phyloP scores from a whole-genome alignment of 768 basidiomycete genomes.

The Tephrocybe rancida region DNA sequence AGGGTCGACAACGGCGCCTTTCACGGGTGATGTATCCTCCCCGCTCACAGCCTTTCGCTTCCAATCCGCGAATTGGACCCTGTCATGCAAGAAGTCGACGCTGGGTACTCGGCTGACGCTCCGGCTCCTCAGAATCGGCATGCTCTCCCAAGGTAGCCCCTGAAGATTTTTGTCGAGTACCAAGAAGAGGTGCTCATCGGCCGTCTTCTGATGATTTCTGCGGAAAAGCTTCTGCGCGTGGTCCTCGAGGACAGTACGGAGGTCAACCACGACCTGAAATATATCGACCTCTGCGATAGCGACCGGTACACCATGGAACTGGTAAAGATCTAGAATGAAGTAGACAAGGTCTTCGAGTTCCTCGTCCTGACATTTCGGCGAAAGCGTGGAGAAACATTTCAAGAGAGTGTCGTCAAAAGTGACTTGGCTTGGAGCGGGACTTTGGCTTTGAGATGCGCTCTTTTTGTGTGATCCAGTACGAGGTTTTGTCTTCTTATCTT shows the following conservation, averaged over 20 bases:
- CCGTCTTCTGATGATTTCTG: slow-evolving; percentile 24
- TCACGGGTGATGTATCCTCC: slow-evolving; percentile 26
- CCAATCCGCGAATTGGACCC: slow-evolving; percentile 63
- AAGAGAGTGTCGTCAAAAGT: slow-evolving; percentile 76
- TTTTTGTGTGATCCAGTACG: slow-evolving; percentile 36
- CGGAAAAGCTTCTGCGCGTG: slow-evolving; percentile 43
- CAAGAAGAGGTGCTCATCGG: slow-evolving; percentile 81
- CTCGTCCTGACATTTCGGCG: slow-evolving; percentile 84
- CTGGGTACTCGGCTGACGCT: slow-evolving; percentile 95
- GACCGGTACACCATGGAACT: slow-evolving; percentile 88
- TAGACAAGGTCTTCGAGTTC: slow-evolving; percentile 95
- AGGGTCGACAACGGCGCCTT: slow-evolving; percentile 62
- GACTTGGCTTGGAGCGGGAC: slow-evolving; percentile 42
- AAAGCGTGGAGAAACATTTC: slow-evolving; percentile 82
- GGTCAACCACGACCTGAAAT: slow-evolving; percentile 85
- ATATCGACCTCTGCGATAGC: slow-evolving; percentile 92
- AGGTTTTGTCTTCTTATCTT: slow-evolving; percentile 62
- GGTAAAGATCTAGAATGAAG: slow-evolving; percentile 92
- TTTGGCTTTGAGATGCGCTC: slow-evolving; percentile 31
- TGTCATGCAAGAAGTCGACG: slow-evolving; percentile 84
- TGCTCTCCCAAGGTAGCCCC: slow-evolving; percentile 93
- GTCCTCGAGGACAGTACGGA: slow-evolving; percentile 78
- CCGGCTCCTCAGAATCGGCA: slow-evolving; percentile 80
- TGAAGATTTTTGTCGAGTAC: slow-evolving; percentile 90
- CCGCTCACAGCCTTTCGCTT: slow-evolving; percentile 27